Percentiles rank a stretch among this genome's conserved stretches.
Conservation (phyloP, 768 basidiomycete genomes). For the Pleurotus giganteus region DNA sequence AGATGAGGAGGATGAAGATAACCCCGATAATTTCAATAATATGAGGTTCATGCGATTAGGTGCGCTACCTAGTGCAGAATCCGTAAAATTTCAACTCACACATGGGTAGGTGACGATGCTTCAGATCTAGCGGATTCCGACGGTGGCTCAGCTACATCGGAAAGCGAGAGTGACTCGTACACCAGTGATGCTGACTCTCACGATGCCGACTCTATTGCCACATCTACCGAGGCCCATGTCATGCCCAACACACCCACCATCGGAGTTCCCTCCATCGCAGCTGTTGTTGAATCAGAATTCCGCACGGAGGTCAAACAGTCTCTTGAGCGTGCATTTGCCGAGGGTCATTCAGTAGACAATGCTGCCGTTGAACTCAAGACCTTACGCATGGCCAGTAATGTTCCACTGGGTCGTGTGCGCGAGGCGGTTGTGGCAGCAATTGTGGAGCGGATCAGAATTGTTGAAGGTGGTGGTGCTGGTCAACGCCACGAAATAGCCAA, state of each 20-base stretch:
- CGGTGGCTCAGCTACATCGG: slow-evolving; percentile 50
- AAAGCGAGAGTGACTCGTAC: slow-evolving; percentile 42
- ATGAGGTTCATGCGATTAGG: slow-evolving; percentile 76
- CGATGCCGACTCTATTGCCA: slow-evolving; percentile 28
- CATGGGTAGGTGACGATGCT: slow-evolving; percentile 52
- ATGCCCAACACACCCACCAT: slow-evolving; percentile 38
- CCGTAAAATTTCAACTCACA: slow-evolving; percentile 3
- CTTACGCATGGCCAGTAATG: slow-evolving; percentile 95
- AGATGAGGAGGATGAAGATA: slow-evolving; percentile 58
- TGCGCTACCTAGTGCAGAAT: slow-evolving; percentile 27
- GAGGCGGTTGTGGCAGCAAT: slow-evolving; percentile 88
- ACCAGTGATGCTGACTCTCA: slow-evolving; percentile 35
- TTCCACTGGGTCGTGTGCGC: slow-evolving; percentile 78
- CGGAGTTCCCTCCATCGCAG: slow-evolving; percentile 33
- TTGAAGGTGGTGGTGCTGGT: slow-evolving; percentile 49
- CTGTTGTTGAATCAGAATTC: slow-evolving; percentile 67
- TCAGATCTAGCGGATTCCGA: slow-evolving; percentile 66
- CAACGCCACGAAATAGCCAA: slow-evolving; percentile 66
- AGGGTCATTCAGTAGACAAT: slow-evolving; percentile 90
- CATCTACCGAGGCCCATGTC: slow-evolving; percentile 49
- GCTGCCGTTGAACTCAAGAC: slow-evolving; percentile 94
- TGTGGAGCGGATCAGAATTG: slow-evolving; percentile 66
- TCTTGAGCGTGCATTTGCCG: slow-evolving; percentile 87
- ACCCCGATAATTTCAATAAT: slow-evolving; percentile 60
- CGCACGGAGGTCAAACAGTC: slow-evolving; percentile 74